Evolutionary conservation across 2,329 filamentous ascomycete genomes (phyloP), one percentile per base, ranked within the genome.

Genomic region (Elsinoe necatrix): DNA sequence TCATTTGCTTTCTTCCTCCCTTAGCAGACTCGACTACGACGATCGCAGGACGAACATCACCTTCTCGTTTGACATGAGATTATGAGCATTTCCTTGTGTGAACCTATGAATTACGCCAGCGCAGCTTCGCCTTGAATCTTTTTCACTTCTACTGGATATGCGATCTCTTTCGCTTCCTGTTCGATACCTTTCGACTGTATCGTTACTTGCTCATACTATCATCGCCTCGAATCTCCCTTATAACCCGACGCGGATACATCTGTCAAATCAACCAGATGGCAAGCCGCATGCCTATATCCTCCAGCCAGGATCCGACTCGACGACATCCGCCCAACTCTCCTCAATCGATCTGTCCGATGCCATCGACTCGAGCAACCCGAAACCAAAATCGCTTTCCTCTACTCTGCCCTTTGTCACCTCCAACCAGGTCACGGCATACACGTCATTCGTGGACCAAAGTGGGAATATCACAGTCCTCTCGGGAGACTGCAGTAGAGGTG

Each of bases 401-500:
- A 72, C 72, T 21, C 74, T 87, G 23, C 87, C 82, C 0, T 93
- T 93, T 64, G 70, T 86, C 31, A 71, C 72, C 39, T 67, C 71
- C 29, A 68, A 73, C 27, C 71, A 71, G 35, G 74, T 72, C 3
- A 77, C 76, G 9, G 76, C 86, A 0, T 93, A 89, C 64, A 77
- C 83, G 5, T 82, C 89, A 0, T 75, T 84, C 0, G 76, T 90
- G 29, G 81, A 86, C 47, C 73, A 79, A 42, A 77, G 81, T 64
- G 89, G 88, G 14, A 81, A 84, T 9, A 78, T 96, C 25, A 79
- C 83, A 2, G 83, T 93, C 1, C 86, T 89, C 57, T 77, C 84
- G 0, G 91, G 92, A 1, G 77, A 85, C 61, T 96, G 92, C 66
- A 72, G 79, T 0, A 71, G 73, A 27, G 72, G 77, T 1, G 74